These are phyloP conservation scores for Pyrenophora tritici-repentis DNA, from an alignment of 2,329 filamentous ascomycete species.

Conservation along the genomic window DNA sequence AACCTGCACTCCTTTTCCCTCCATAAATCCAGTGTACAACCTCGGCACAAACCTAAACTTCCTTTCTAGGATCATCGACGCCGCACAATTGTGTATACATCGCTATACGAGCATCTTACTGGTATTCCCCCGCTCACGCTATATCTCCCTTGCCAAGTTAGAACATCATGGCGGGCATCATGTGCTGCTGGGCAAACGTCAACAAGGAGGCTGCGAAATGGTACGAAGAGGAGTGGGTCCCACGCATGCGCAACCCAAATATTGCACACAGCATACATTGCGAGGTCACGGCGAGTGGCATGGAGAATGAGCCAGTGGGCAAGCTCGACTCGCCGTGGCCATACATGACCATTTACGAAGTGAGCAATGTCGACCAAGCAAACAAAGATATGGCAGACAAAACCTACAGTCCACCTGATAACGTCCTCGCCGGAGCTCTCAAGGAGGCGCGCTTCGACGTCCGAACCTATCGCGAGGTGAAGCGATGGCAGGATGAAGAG, in stretches of 20 bases:
- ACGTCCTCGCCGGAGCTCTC: conserved; percentile 4
- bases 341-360: conserved; percentile 16
- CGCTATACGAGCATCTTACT: not conserved
- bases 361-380: conserved; percentile 1
- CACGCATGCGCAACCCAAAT: conserved; percentile 6
- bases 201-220: conserved; percentile 14
- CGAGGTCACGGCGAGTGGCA: conserved; percentile 18
- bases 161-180: conserved; percentile 23
- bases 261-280: conserved; percentile 18
- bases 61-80: not conserved
- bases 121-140: not conserved
- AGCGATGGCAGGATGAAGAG: conserved; percentile 19
- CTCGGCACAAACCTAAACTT: not conserved
- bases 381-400: conserved; percentile 5
- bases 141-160: not conserved
- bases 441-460: conserved; percentile 17
- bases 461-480: conserved; percentile 18
- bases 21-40: not conserved
- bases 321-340: conserved; percentile 24
- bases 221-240: conserved; percentile 25
- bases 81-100: not conserved
- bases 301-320: conserved; percentile 22
- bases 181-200: conserved; percentile 27
- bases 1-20: not conserved
- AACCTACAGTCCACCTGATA: conserved; percentile 6